A percentile compares a stretch with the other conserved stretches of the same genome.
These are phyloP conservation scores for Suillus placidus DNA, from an alignment of 768 basidiomycete genomes.

Conservation along the genomic window DNA sequence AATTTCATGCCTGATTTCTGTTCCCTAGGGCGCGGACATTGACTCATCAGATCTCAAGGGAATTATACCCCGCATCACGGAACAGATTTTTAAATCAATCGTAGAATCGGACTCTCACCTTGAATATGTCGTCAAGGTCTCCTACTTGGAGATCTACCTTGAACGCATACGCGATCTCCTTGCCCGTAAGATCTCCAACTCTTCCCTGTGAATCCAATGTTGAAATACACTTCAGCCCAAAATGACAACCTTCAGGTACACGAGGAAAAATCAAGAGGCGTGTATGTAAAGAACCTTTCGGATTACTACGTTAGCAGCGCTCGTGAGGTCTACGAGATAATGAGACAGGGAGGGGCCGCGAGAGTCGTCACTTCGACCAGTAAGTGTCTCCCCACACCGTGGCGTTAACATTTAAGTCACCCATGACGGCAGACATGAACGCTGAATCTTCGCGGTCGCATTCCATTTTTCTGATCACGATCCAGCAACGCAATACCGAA, in stretches of 20 bases:
- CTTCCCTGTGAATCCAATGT: not conserved
- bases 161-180: slow-evolving; percentile 95
- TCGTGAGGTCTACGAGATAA: slow-evolving; percentile 96
- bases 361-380: slow-evolving; percentile 94
- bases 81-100: slow-evolving; percentile 98
- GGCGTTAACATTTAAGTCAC: slow-evolving; percentile 11
- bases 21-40: slow-evolving; percentile 88
- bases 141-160: slow-evolving; percentile 99
- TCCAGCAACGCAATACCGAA: slow-evolving; percentile 95
- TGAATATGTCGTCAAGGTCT: slow-evolving; percentile 99
- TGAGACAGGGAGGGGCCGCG: slow-evolving; percentile 93
- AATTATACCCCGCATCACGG: slow-evolving; percentile 96
- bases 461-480: slow-evolving; percentile 97
- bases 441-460: slow-evolving; percentile 99
- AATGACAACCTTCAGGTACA: slow-evolving; percentile 99
- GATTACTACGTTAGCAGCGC: slow-evolving; percentile 98
- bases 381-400: slow-evolving; percentile 43
- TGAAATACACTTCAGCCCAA: slow-evolving; percentile 58
- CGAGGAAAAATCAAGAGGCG: slow-evolving; percentile 96
- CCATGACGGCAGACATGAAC: slow-evolving; percentile 82
- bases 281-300: slow-evolving; percentile 96
- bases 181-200: slow-evolving; percentile 67
- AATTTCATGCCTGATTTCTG: slow-evolving; percentile 15
- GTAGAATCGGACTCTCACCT: slow-evolving; percentile 92
- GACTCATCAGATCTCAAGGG: slow-evolving; percentile 92